Evolutionary conservation across 805 yeast species (phyloP), one percentile per base, ranked within the genome.

Genomic region (Candida palmyrensis): DNA sequence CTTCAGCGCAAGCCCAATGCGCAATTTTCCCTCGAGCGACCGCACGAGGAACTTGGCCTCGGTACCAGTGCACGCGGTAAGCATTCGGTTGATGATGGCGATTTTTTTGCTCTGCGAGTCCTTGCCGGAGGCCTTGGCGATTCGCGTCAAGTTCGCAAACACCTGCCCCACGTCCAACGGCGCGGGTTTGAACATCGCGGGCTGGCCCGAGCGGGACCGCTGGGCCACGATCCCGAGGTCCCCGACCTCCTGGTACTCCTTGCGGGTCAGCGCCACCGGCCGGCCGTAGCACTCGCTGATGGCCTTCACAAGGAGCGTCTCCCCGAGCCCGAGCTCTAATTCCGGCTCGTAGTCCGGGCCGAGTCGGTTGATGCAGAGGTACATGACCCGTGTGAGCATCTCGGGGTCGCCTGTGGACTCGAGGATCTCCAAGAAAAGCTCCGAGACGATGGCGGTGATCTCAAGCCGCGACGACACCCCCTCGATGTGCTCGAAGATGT

Each of bases 321-420:
- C 98, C 12, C 98, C 98, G 2, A 92, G 68, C 0, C 98, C 98
- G 17, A 92, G 66, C 51, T 92, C 98, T 37, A 90, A 62, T 19
- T 94, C 97, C 2, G 71, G 69, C 51, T 87, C 96, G 51, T 92
- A 92, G 54, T 92, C 98, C 0, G 98, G 98, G 0, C 97, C 96
- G 7, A 89, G 62, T 40, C 90, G 66, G 53, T 90, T 90, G 52
- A 90, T 88, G 59, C 84, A 83, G 12, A 92, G 68, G 47, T 90
- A 92, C 1, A 89, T 82, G 2, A 86, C 78, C 35, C 75, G 77
- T 5, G 85, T 69, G 33, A 92, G 59, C 4, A 22, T 31, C 28
- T 31, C 18, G 28, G 72, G 75, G 3, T 55, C 43, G 3, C 40
- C 30, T 5, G 47, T 41, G 5, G 79, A 75, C 27, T 75, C 68